Evolutionary conservation across 805 yeast genomes (phyloP).

Genomic region (Candida patagonica): DNA sequence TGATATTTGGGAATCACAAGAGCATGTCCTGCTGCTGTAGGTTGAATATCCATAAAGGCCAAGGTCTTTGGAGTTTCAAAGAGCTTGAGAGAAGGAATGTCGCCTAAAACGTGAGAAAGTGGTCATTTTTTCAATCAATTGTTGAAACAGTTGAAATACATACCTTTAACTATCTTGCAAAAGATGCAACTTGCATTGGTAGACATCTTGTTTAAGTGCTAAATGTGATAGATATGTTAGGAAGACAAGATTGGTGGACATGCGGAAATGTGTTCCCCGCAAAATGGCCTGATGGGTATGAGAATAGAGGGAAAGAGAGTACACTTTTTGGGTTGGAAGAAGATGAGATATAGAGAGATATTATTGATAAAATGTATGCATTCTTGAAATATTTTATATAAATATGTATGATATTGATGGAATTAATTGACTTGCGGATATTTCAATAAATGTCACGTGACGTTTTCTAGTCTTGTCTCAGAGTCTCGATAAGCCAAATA

Average conservation of each 20-base stretch:
- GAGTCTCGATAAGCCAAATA: no score
- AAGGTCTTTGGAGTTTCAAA: slow-evolving; percentile 71
- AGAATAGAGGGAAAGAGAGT: neutral
- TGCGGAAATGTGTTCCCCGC: no score
- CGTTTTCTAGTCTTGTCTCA: no score
- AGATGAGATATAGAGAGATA: no score
- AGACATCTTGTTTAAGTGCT: slow-evolving; percentile 6
- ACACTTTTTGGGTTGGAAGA: neutral
- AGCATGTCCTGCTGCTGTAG: slow-evolving; percentile 82
- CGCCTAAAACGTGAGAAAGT: slow-evolving; percentile 41
- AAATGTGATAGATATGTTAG: neutral
- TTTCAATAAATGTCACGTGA: no score
- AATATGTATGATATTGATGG: no score
- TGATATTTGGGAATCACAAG: slow-evolving; percentile 87
- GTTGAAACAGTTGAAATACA: neutral
- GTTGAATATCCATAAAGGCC: slow-evolving; percentile 89
- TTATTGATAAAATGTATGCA: no score
- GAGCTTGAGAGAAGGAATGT: slow-evolving; percentile 86
- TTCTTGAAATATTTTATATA: no score
- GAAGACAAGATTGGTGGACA: no score
- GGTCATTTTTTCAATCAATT: neutral
- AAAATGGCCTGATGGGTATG: neutral
- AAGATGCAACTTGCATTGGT: slow-evolving; percentile 52
- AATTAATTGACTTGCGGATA: no score
- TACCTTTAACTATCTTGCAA: slow-evolving; percentile 86